phyloP scores from a whole-genome alignment of 2,329 filamentous ascomycete genomes.

The Sordariomycetes sp. region DNA sequence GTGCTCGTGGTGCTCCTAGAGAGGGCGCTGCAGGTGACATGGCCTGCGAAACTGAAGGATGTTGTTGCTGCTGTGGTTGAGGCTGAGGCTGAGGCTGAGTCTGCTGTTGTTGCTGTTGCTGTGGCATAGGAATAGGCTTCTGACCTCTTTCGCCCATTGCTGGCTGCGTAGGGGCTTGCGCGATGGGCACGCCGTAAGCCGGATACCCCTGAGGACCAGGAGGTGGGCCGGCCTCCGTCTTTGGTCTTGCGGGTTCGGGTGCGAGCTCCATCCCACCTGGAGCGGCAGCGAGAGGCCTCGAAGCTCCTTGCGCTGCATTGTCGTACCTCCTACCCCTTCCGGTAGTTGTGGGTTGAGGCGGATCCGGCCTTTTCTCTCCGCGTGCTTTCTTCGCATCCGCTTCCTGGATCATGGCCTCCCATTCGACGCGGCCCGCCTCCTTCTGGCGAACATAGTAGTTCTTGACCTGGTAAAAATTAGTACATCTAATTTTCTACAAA shows the following conservation, averaged over 20 bases:
- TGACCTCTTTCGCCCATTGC: not conserved
- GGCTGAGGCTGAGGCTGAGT: slow-evolving; percentile 8
- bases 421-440: slow-evolving; percentile 48
- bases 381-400: slow-evolving; percentile 46
- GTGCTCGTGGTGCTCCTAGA: slow-evolving; percentile 33
- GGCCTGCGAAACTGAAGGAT: slow-evolving; percentile 16
- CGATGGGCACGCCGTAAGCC: slow-evolving; percentile 36
- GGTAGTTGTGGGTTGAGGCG: slow-evolving; percentile 42
- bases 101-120: slow-evolving; percentile 2
- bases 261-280: slow-evolving; percentile 31
- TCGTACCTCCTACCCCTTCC: slow-evolving; percentile 42
- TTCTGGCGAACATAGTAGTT: slow-evolving; percentile 59
- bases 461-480: slow-evolving; percentile 42
- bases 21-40: slow-evolving; percentile 12
- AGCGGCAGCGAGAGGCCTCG: slow-evolving; percentile 37
- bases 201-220: slow-evolving; percentile 28
- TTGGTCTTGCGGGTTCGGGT: slow-evolving; percentile 34
- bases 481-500: not conserved
- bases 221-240: slow-evolving; percentile 28
- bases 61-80: slow-evolving; percentile 6
- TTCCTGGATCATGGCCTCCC: slow-evolving; percentile 49
- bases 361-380: slow-evolving; percentile 50
- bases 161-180: slow-evolving; percentile 26
- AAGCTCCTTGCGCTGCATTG: slow-evolving; percentile 20
- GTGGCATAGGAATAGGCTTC: slow-evolving; percentile 1